phyloP scores from a whole-genome alignment of 345 rosid species.

The Firmiana major region DNA sequence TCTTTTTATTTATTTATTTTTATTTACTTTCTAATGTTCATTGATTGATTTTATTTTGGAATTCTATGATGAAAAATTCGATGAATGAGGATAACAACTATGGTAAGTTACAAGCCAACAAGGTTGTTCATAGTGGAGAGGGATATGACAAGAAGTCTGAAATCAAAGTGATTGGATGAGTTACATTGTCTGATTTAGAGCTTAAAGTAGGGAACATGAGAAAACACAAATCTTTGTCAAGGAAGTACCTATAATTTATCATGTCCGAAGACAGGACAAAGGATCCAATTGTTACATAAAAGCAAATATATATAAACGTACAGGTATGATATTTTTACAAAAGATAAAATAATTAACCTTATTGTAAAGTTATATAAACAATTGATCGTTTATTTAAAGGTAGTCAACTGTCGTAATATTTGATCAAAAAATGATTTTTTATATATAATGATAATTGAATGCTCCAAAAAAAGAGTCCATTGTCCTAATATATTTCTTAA shows the following conservation, averaged over 20 bases:
- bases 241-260: not conserved
- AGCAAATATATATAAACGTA: no score
- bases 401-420: no score
- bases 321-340: no score
- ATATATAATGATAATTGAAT: no score
- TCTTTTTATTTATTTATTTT: not conserved
- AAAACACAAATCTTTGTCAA: not conserved
- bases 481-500: no score
- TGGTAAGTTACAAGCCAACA: slow-evolving; percentile 7
- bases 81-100: slow-evolving; percentile 11
- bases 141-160: slow-evolving; percentile 7
- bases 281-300: no score
- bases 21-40: not conserved
- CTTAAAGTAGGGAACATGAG: not conserved
- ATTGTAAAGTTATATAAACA: no score
- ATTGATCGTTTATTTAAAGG: no score
- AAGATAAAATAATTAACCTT: no score
- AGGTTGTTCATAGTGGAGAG: slow-evolving; percentile 9
- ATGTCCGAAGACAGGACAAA: no score
- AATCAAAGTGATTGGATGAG: not conserved
- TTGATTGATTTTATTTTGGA: not conserved
- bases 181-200: slow-evolving; percentile 1
- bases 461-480: no score
- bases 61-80: not conserved
- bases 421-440: no score